phyloP scores from a whole-genome alignment of 768 basidiomycete species.

The Panellus pusillus region DNA sequence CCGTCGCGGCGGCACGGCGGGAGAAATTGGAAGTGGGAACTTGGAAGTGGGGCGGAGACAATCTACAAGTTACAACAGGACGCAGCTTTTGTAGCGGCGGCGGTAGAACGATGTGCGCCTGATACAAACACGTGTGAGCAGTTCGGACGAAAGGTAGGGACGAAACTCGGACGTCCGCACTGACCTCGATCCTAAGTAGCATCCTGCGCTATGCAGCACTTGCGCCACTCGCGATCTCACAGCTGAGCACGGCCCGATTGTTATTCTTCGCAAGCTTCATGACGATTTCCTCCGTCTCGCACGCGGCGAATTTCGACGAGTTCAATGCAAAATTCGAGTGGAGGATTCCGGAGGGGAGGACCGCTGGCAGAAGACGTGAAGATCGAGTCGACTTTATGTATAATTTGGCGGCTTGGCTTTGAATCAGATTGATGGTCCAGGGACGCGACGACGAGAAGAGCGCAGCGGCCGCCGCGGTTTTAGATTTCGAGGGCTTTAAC shows the following conservation, averaged over 20 bases:
- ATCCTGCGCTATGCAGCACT: slow-evolving; percentile 72
- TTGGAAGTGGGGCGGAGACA: too few relatives aligned
- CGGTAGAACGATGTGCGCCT: slow-evolving; percentile 80
- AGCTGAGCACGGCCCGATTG: slow-evolving; percentile 74
- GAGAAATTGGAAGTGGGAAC: slow-evolving; percentile 69
- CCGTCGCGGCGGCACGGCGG: slow-evolving; percentile 64
- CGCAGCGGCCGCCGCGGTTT: too few relatives aligned
- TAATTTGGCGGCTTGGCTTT: too few relatives aligned
- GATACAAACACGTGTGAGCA: too few relatives aligned
- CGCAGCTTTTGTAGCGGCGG: slow-evolving; percentile 75
- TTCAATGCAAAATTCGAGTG: slow-evolving; percentile 62
- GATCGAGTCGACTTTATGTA: slow-evolving; percentile 62
- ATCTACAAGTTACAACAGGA: slow-evolving; percentile 78
- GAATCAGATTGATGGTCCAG: too few relatives aligned
- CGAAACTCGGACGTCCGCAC: slow-evolving; percentile 67
- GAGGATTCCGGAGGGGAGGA: too few relatives aligned
- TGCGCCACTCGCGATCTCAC: slow-evolving; percentile 58
- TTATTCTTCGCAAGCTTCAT: slow-evolving; percentile 89
- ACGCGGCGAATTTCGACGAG: slow-evolving; percentile 33
- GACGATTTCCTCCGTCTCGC: slow-evolving; percentile 64
- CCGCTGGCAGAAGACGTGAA: slow-evolving; percentile 70
- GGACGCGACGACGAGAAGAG: too few relatives aligned
- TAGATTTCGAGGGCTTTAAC: too few relatives aligned
- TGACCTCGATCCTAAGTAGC: slow-evolving; percentile 83
- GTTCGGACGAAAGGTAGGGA: too few relatives aligned